phyloP scores from a whole-genome alignment of 495 filamentous ascomycete species.

The Apiosordaria backusii region DNA sequence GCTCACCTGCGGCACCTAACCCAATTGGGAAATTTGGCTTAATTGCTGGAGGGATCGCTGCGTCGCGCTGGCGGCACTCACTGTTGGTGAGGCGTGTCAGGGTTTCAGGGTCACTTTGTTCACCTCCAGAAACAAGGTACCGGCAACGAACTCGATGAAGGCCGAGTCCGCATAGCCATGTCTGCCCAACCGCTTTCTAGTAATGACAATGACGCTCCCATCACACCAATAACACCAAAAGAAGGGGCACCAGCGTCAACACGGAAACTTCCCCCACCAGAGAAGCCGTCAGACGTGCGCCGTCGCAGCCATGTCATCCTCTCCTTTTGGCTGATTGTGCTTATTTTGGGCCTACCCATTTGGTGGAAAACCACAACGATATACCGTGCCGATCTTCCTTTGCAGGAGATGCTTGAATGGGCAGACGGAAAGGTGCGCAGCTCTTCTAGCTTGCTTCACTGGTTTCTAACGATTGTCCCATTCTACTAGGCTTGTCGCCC shows the following conservation, averaged over 20 bases:
- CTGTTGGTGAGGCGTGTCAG: slow-evolving; percentile 3
- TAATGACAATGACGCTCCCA: slow-evolving; percentile 17
- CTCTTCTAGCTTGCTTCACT: background rate
- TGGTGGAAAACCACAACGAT: slow-evolving; percentile 98
- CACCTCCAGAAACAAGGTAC: background rate
- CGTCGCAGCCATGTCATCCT: slow-evolving; percentile 70
- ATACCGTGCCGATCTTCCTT: slow-evolving; percentile 78
- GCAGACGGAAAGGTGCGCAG: slow-evolving; percentile 77
- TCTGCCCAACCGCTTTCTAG: slow-evolving; percentile 23
- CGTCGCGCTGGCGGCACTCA: background rate
- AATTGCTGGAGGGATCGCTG: background rate
- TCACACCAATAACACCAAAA: background rate
- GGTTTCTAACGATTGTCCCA: background rate
- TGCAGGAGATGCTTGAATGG: slow-evolving; percentile 88
- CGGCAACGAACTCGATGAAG: slow-evolving; percentile 9
- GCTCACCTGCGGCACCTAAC: background rate
- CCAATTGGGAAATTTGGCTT: slow-evolving; percentile 6
- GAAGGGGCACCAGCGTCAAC: background rate
- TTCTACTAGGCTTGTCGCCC: slow-evolving; percentile 72
- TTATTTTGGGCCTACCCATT: slow-evolving; percentile 84
- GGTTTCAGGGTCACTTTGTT: background rate
- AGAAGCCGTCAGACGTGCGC: slow-evolving; percentile 63
- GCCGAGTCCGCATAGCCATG: slow-evolving; percentile 27
- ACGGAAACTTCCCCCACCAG: slow-evolving; percentile 63
- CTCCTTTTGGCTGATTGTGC: slow-evolving; percentile 86